These are phyloP conservation scores for Nadsonia fulvescens DNA, from an alignment of 805 yeast genomes.

Conservation along the genomic window DNA sequence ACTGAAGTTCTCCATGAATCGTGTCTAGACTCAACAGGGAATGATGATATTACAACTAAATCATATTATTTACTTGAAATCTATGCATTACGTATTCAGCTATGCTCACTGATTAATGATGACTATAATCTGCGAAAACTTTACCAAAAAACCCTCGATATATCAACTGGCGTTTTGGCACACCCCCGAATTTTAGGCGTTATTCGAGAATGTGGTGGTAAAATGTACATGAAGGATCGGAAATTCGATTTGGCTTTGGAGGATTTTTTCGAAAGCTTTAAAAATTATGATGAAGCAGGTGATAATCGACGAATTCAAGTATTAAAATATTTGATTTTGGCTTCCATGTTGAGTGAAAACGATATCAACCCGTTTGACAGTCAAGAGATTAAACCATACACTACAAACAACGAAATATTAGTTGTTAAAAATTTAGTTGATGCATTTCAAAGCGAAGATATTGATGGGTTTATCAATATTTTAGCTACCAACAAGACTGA, in stretches of 20 bases:
- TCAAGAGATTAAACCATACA: conserved; percentile 46
- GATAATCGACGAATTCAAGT: conserved; percentile 39
- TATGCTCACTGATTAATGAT: conserved; percentile 24
- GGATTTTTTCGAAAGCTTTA: conserved; percentile 37
- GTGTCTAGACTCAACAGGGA: conserved; percentile 1
- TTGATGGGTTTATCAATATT: too few relatives aligned
- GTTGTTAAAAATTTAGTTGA: too few relatives aligned
- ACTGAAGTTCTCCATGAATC: conserved; percentile 4
- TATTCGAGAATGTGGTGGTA: conserved; percentile 63
- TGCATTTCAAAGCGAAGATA: too few relatives aligned
- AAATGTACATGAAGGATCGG: conserved; percentile 37
- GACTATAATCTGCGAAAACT: conserved; percentile 27
- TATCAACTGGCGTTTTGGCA: conserved; percentile 35
- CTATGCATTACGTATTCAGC: conserved; percentile 46
- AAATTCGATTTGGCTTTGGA: conserved; percentile 41
- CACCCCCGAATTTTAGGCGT: conserved; percentile 62
- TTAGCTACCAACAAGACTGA: too few relatives aligned
- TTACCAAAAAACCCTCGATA: conserved; percentile 28
- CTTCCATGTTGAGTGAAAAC: conserved; percentile 36
- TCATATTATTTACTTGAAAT: conserved; percentile 33
- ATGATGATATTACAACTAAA: conserved; percentile 8
- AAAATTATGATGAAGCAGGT: conserved; percentile 48
- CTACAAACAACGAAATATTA: too few relatives aligned
- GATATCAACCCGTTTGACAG: conserved; percentile 58
- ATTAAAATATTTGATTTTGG: conserved; percentile 41